Evolutionary conservation across 2,329 filamentous ascomycete genomes (phyloP), one percentile per base, ranked within the genome.

Genomic region (Colletotrichum eleusines): DNA sequence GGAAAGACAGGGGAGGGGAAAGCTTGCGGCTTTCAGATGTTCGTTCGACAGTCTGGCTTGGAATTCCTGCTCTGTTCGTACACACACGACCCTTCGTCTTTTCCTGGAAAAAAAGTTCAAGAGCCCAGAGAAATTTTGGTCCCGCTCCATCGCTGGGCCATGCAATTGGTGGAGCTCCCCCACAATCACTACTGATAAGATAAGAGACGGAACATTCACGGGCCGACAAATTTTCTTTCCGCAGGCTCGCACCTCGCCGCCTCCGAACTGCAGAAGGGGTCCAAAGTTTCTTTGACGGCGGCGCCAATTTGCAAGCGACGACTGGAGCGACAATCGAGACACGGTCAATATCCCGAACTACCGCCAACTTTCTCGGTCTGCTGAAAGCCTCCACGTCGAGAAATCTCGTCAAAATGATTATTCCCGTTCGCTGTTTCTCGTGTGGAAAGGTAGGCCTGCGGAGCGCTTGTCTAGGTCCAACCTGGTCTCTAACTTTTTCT

Each of bases 381-480:
- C 26, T 16, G 26, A 11, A 54, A 2, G 26, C 28, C 16, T 44
- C 1, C 40, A 14, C 6, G 31, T 33, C 35, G n/a, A 61, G 11
- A 9, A 40, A 38, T 14, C 26, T 44, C 31, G 73, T 75, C 84
- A 92, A 84, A 68, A 99, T 99, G 96, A 99, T 99, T 83, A 98
- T 99, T 76, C 96, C 96, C 3, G 94, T 99, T 75, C 94, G 96
- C 76, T 99, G 96, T 85, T 99, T 99, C 84, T 98, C 96, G 69
- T 99, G 96, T 83, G 96, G 96, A 82, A 99, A 99, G 93, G 96
- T 97, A 83, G 71, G 83, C 75, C n/a, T 26, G 16, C 31, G 5
- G n/a, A 48, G 46, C 35, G 20, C 23, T n/a, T 7, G 44, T 38
- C 31, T 62, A 35, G 9, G 18, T 44, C 65, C 71, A 55, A 50